Percentiles rank a stretch among this genome's conserved stretches.
phyloP scores from a whole-genome alignment of 2,329 filamentous ascomycete species.

The Aspergillus fructus region DNA sequence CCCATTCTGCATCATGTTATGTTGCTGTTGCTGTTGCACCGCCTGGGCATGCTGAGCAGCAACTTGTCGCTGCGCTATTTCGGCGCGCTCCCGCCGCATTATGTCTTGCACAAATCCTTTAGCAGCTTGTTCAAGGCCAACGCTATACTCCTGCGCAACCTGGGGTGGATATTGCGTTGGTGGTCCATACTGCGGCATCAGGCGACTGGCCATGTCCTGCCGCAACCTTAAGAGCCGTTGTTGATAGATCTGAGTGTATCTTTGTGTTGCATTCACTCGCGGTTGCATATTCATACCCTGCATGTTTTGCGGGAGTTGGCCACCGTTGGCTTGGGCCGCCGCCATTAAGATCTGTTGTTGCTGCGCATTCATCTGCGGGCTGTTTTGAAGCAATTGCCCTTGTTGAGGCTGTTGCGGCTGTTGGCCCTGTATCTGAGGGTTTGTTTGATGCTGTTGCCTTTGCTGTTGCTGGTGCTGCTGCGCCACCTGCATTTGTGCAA shows the following conservation, averaged over 20 bases:
- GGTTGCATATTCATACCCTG: slow-evolving; percentile 25
- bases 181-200: slow-evolving; percentile 39
- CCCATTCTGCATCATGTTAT: slow-evolving; percentile 44
- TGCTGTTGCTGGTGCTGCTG: slow-evolving; percentile 34
- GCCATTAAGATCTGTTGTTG: slow-evolving; percentile 39
- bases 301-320: slow-evolving; percentile 32
- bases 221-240: slow-evolving; percentile 35
- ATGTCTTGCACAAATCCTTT: slow-evolving; percentile 39
- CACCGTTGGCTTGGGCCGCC: slow-evolving; percentile 40
- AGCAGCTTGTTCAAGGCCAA: slow-evolving; percentile 37
- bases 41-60: slow-evolving; percentile 36
- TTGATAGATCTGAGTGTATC: slow-evolving; percentile 38
- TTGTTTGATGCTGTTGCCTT: slow-evolving; percentile 36
- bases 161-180: slow-evolving; percentile 39
- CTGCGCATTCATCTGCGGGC: slow-evolving; percentile 35
- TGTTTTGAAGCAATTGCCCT: slow-evolving; percentile 31
- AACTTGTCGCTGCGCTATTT: slow-evolving; percentile 25
- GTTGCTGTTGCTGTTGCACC: slow-evolving; percentile 40
- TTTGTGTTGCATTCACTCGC: slow-evolving; percentile 27
- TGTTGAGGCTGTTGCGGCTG: slow-evolving; percentile 33
- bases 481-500: slow-evolving; percentile 39
- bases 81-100: slow-evolving; percentile 38
- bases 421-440: slow-evolving; percentile 23
- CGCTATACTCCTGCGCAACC: slow-evolving; percentile 37
- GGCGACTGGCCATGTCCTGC: slow-evolving; percentile 38